Evolutionary conservation across 2,329 filamentous ascomycete genomes (phyloP).

Genomic region (Sclerotinia borealis): DNA sequence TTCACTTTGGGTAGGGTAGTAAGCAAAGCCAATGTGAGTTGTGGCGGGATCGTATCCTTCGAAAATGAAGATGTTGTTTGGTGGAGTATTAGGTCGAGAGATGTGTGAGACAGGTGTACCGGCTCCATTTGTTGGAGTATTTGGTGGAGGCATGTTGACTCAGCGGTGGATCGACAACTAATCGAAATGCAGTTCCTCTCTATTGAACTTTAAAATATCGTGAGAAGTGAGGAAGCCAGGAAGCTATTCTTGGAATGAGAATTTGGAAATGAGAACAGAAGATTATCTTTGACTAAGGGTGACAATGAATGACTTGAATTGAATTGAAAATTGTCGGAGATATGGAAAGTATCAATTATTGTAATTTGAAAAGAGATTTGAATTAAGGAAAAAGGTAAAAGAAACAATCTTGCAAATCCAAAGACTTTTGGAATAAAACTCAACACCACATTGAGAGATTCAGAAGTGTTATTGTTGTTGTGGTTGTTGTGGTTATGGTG

Average conservation of each 20-base stretch:
- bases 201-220: neutral
- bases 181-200: neutral
- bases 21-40: slow-evolving; percentile 7
- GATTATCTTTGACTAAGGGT: neutral
- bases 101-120: slow-evolving; percentile 1
- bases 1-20: neutral
- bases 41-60: slow-evolving; percentile 8
- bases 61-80: neutral
- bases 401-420: neutral
- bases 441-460: too few relatives aligned
- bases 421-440: neutral
- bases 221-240: neutral
- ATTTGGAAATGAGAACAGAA: too few relatives aligned
- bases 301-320: neutral
- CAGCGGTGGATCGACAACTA: neutral
- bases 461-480: neutral
- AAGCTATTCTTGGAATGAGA: neutral
- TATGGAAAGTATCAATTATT: neutral
- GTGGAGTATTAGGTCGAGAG: neutral
- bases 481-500: neutral
- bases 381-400: neutral
- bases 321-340: neutral
- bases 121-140: slow-evolving; percentile 12
- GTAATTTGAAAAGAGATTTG: neutral
- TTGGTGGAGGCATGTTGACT: slow-evolving; percentile 17